These are phyloP conservation scores for Beauveria caledonica DNA, from an alignment of 2,329 filamentous ascomycete species.

Conservation along the genomic window DNA sequence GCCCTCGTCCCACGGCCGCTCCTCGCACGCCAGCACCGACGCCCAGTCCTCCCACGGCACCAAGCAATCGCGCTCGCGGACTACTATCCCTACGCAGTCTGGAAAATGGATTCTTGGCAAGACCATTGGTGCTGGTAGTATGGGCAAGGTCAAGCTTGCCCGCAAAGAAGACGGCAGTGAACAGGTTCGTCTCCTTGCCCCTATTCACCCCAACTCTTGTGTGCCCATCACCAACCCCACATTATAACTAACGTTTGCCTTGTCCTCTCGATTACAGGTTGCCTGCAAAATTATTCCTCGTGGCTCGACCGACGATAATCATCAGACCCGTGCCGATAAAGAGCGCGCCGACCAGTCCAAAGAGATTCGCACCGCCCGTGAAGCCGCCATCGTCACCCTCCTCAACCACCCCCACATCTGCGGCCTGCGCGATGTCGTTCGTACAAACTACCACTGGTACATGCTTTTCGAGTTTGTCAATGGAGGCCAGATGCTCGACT, in stretches of 20 bases:
- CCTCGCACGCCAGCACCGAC: conserved; percentile 34
- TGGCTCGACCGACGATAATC: conserved; percentile 79
- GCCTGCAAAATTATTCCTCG: conserved; percentile 96
- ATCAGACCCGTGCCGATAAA: conserved; percentile 60
- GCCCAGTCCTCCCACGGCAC: conserved; percentile 31
- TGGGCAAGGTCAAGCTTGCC: conserved; percentile 97
- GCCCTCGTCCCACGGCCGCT: conserved; percentile 35
- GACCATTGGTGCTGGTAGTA: conserved; percentile 94
- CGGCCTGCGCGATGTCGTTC: conserved; percentile 87
- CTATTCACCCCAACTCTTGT: not conserved
- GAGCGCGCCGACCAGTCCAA: conserved; percentile 94
- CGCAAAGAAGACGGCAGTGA: conserved; percentile 84
- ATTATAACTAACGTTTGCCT: not conserved
- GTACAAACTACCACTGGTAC: conserved; percentile 98
- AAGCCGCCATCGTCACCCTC: conserved; percentile 92
- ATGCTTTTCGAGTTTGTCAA: conserved; percentile 99
- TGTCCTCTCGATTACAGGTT: conserved; percentile 48
- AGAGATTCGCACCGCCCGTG: conserved; percentile 87
- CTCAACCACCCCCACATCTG: conserved; percentile 94
- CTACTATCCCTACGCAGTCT: conserved; percentile 81
- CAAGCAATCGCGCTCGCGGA: conserved; percentile 53
- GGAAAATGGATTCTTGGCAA: conserved; percentile 94
- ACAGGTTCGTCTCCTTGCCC: conserved; percentile 52
- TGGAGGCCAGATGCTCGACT: conserved; percentile 98
- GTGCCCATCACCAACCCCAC: conserved; percentile 6